These are phyloP conservation scores for Penicillium sp. DNA, from an alignment of 2,329 filamentous ascomycete genomes.

Conservation along the genomic window DNA sequence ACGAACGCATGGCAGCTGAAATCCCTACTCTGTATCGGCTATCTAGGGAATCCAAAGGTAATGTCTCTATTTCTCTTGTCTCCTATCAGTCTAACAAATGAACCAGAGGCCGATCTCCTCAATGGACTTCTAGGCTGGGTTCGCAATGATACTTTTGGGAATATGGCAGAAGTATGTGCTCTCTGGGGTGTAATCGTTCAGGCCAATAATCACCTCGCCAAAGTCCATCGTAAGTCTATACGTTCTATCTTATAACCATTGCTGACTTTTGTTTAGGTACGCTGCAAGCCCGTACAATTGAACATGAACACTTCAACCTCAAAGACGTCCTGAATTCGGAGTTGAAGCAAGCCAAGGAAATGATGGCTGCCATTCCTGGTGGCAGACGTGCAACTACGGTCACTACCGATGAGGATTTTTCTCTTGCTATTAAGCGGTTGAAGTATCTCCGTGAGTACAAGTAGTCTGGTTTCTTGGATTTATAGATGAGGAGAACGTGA, in stretches of 20 bases:
- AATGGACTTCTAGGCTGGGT: slow-evolving; percentile 5
- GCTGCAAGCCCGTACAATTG: neutral
- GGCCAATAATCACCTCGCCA: neutral
- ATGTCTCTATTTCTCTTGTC: neutral
- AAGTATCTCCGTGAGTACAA: slow-evolving; percentile 4
- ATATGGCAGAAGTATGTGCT: slow-evolving; percentile 2
- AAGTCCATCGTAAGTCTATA: slow-evolving; percentile 1
- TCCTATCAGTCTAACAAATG: neutral
- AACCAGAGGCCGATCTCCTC: neutral
- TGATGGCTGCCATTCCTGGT: slow-evolving; percentile 5
- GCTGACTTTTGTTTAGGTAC: neutral
- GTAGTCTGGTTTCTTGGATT: neutral
- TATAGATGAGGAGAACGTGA: neutral
- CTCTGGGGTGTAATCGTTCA: slow-evolving; percentile 6
- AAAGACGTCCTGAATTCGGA: neutral
- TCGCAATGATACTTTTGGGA: slow-evolving; percentile 9
- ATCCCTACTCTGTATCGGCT: neutral
- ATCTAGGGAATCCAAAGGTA: neutral
- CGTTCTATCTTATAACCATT: neutral
- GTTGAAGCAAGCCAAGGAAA: neutral
- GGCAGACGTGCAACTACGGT: neutral
- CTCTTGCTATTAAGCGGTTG: slow-evolving; percentile 6
- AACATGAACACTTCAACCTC: neutral
- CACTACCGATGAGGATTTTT: neutral
- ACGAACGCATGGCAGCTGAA: neutral